phyloP scores from a whole-genome alignment of 345 rosid species.

The Corchorus olitorius region DNA sequence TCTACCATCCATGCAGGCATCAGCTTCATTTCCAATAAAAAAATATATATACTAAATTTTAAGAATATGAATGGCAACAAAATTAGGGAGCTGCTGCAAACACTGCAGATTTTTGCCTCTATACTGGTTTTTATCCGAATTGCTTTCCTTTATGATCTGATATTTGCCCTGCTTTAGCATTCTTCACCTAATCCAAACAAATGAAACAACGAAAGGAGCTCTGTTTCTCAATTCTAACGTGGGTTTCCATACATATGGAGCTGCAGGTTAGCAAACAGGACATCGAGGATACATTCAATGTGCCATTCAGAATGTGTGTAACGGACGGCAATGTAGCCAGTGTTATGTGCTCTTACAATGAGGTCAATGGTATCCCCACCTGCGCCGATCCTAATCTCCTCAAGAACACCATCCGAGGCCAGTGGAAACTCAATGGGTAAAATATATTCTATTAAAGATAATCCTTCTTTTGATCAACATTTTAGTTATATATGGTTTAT shows the following conservation, averaged over 20 bases:
- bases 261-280: slow-evolving; percentile 82
- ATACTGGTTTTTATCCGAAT: not conserved
- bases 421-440: slow-evolving; percentile 88
- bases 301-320: slow-evolving; percentile 81
- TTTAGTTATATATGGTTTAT: not conserved
- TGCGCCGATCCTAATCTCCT: slow-evolving; percentile 83
- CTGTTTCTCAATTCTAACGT: slow-evolving; percentile 12
- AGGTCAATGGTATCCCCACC: slow-evolving; percentile 82
- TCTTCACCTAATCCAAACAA: not conserved
- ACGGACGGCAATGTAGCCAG: slow-evolving; percentile 81
- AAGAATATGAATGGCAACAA: too few species aligned
- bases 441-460: not conserved
- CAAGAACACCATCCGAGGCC: slow-evolving; percentile 50
- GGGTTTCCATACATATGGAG: slow-evolving; percentile 18
- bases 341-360: slow-evolving; percentile 91
- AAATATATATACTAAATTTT: too few species aligned
- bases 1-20: not conserved
- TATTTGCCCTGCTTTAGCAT: not conserved
- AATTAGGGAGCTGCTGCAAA: too few species aligned
- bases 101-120: not conserved
- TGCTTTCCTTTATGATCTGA: not conserved
- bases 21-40: too few species aligned
- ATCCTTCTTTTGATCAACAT: not conserved
- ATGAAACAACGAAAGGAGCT: not conserved
- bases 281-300: slow-evolving; percentile 73